Evolutionary conservation across 306 rosid genomes (phyloP).

Genomic region (Sophora flavescens): DNA sequence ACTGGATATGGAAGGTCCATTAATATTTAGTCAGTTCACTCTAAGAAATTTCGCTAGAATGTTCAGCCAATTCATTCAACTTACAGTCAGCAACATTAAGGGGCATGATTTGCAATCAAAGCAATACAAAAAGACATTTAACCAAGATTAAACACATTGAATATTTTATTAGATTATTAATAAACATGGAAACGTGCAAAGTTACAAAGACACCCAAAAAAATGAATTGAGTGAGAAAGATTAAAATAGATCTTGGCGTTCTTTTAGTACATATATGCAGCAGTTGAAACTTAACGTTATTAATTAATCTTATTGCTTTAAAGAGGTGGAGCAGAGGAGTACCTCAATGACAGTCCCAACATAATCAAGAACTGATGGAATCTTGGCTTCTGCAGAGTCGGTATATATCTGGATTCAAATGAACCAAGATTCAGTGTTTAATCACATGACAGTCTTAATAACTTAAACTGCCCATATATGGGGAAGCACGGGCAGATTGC

Average conservation of each 20-base stretch:
- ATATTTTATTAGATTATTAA: neutral
- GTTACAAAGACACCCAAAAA: constrained; percentile 30
- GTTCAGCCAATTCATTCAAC: constrained; percentile 34
- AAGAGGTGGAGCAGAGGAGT: constrained; percentile 34
- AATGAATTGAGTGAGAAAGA: constrained; percentile 27
- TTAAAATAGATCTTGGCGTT: constrained; percentile 17
- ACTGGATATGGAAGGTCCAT: constrained; percentile 2
- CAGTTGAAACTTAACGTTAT: constrained; percentile 33
- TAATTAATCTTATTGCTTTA: constrained; percentile 19
- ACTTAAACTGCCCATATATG: constrained; percentile 21
- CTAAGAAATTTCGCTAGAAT: neutral
- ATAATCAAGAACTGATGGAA: constrained; percentile 92
- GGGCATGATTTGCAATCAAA: constrained; percentile 12
- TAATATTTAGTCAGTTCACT: neutral
- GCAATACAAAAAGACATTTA: neutral
- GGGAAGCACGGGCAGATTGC: constrained; percentile 27
- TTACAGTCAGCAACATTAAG: neutral
- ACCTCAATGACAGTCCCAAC: constrained; percentile 94
- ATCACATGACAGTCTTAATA: constrained; percentile 23
- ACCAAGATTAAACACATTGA: constrained; percentile 14
- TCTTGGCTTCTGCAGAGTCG: constrained; percentile 95
- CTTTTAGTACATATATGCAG: constrained; percentile 29
- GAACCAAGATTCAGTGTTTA: constrained; percentile 34
- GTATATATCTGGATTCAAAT: constrained; percentile 74
- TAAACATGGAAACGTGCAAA: neutral